Conservation (phyloP, 1,139 yeast genomes). For the Kodamaea ohmeri region DNA sequence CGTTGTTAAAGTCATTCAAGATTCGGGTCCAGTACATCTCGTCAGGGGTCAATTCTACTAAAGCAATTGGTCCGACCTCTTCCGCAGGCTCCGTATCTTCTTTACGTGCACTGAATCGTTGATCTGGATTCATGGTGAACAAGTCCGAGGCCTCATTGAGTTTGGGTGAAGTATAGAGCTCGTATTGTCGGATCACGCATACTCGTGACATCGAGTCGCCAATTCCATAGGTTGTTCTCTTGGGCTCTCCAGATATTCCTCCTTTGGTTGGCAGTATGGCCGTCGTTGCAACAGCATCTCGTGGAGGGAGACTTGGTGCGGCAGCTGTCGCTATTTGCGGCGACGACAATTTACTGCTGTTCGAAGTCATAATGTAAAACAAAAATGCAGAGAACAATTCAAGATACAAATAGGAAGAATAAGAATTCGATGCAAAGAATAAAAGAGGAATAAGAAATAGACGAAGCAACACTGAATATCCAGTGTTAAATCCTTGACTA, state of each 20-base stretch:
- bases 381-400: background rate
- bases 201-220: slow-evolving; percentile 29
- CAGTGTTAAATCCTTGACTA: no score
- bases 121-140: slow-evolving; percentile 14
- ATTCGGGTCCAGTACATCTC: slow-evolving; percentile 26
- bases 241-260: slow-evolving; percentile 12
- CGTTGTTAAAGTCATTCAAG: slow-evolving; percentile 23
- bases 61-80: slow-evolving; percentile 8
- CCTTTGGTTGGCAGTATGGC: slow-evolving; percentile 6
- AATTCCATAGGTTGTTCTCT: slow-evolving; percentile 16
- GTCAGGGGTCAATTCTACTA: slow-evolving; percentile 11
- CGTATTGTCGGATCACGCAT: slow-evolving; percentile 34
- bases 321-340: background rate
- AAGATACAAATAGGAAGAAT: no score
- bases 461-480: no score
- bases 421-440: background rate
- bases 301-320: background rate
- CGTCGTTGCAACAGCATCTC: background rate
- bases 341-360: slow-evolving; percentile 5
- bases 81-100: slow-evolving; percentile 5
- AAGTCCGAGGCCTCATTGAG: slow-evolving; percentile 39
- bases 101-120: slow-evolving; percentile 6
- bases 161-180: slow-evolving; percentile 29
- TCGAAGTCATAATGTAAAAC: background rate
- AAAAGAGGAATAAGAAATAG: background rate